Evolutionary conservation across 805 yeast genomes (phyloP).

Genomic region (Starmerella geochares): DNA sequence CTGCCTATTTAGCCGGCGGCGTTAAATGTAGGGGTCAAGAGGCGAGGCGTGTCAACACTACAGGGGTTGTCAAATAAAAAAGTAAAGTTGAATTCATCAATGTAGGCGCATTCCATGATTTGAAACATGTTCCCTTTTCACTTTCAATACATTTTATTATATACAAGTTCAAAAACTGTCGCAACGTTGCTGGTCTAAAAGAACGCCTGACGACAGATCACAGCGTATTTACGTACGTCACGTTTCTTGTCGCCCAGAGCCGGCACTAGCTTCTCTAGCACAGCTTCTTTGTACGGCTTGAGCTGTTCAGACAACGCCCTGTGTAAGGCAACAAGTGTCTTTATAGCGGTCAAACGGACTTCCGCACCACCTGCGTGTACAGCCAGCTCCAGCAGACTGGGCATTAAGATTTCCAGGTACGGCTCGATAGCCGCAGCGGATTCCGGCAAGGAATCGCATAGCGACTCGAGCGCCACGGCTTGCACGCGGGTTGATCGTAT

Average conservation of each 20-base stretch:
- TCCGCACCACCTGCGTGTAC: neutral
- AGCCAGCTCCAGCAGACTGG: constrained; percentile 6
- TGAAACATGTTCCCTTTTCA: no score
- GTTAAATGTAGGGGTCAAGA: no score
- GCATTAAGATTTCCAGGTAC: constrained; percentile 1
- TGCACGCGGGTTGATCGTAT: constrained; percentile 30
- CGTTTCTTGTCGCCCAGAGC: constrained; percentile 68
- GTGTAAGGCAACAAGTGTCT: constrained; percentile 10
- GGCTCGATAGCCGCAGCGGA: constrained; percentile 6
- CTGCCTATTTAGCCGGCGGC: no score
- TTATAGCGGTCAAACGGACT: constrained; percentile 9
- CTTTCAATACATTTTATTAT: no score
- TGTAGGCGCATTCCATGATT: no score
- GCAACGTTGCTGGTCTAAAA: no score
- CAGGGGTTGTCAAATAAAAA: no score
- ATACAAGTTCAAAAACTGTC: no score
- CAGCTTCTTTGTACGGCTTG: constrained; percentile 14
- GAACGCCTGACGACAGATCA: constrained; percentile 59
- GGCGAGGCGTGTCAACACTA: no score
- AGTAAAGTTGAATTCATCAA: no score
- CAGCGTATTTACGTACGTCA: constrained; percentile 61
- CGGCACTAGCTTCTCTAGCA: constrained; percentile 40
- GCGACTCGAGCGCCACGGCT: constrained; percentile 8
- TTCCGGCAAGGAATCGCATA: constrained; percentile 12
- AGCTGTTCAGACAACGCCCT: constrained; percentile 2